Conservation (phyloP, 345 rosid genomes). For the Syzygium grande region DNA sequence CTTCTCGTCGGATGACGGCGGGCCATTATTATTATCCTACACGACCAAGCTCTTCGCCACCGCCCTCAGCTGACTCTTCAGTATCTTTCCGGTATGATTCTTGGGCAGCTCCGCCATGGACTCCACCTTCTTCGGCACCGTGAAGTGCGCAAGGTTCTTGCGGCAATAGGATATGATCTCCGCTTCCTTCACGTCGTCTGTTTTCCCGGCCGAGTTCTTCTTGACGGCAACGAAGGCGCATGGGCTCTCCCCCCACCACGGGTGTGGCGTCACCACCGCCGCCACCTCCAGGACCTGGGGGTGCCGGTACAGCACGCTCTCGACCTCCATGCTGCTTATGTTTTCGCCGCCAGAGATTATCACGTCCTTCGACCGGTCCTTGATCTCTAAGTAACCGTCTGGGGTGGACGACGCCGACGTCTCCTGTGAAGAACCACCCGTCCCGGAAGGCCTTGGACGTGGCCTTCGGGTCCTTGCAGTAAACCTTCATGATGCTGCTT, state of each 20-base stretch:
- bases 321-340: slow-evolving; percentile 31
- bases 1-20: neutral
- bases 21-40: neutral
- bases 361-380: slow-evolving; percentile 31
- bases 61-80: slow-evolving; percentile 16
- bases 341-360: slow-evolving; percentile 37
- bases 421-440: slow-evolving; percentile 22
- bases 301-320: slow-evolving; percentile 24
- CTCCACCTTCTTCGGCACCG: slow-evolving; percentile 33
- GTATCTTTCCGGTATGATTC: slow-evolving; percentile 24
- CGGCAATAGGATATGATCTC: slow-evolving; percentile 15
- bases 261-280: slow-evolving; percentile 28
- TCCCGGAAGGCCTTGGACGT: slow-evolving; percentile 25
- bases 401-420: slow-evolving; percentile 35
- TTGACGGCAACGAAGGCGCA: slow-evolving; percentile 23
- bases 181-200: slow-evolving; percentile 9
- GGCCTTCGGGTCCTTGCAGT: slow-evolving; percentile 38
- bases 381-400: slow-evolving; percentile 34
- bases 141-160: slow-evolving; percentile 19
- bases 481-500: slow-evolving; percentile 71
- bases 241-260: slow-evolving; percentile 31
- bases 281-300: slow-evolving; percentile 33
- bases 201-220: neutral
- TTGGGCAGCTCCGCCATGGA: slow-evolving; percentile 25
- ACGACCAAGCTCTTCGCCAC: slow-evolving; percentile 14